Evolutionary conservation across 768 basidiomycete genomes (phyloP), one percentile per base, ranked within the genome.

Genomic region (Artomyces pyxidatus): DNA sequence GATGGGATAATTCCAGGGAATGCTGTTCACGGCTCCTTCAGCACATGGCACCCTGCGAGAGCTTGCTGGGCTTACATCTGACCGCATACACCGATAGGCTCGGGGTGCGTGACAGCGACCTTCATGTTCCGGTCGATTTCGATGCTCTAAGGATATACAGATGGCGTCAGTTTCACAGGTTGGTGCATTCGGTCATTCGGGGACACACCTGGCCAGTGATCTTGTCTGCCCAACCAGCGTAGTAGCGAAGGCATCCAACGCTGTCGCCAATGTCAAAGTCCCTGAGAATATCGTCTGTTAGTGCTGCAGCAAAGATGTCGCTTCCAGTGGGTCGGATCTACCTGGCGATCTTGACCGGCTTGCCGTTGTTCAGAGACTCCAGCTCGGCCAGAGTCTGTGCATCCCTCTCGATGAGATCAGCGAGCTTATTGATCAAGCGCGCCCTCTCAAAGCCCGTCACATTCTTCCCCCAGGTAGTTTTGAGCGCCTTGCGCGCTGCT

Each of bases 191-290:
- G n/a, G n/a, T n/a, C n/a, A n/a, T n/a, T n/a, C n/a, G n/a, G 17
- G 32, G 14, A 65, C 67, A 57, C 54, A 84, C 85, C 78, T 94
- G 81, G 19, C 96, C 95, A 22, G 75, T 68, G 44, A 96, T 83
- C 70, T 97, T 98, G 71, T 97, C 94, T 8, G 90, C 89, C 87
- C 88, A 94, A 21, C 94, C 94, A 32, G 91, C 94, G 62, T 93
- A 96, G 68, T 97, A 96, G 43, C 89, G 76, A 45, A 91, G 67
- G 60, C 87, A 89, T 56, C 80, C 80, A 17, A 90, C 68, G 52
- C 71, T 83, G 61, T 91, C 88, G 35, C 78, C 81, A 35, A 92
- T 85, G 62, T 92, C 88, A 53, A 78, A 82, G 61, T 88, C 87
- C 63, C 88, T 88, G 54, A 12, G 27, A 21, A 21, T 5, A 56